A percentile compares a stretch with the other conserved stretches of the same genome.
These are phyloP conservation scores for Penicillium bialowiezense DNA, from an alignment of 495 filamentous ascomycete species.

Conservation along the genomic window DNA sequence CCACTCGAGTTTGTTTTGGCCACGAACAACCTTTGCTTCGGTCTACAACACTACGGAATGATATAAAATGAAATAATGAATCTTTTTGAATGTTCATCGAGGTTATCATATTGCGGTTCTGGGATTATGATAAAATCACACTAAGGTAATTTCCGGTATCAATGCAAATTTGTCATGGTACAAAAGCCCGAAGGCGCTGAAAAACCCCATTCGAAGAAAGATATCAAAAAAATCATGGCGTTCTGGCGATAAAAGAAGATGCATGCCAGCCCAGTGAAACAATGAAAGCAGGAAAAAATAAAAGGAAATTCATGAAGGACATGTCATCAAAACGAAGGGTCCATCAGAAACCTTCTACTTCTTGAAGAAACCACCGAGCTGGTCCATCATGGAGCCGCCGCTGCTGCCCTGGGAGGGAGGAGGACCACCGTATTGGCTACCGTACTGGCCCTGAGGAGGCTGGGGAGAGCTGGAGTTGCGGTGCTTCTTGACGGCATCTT, in stretches of 20 bases:
- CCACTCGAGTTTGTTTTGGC: conserved; percentile 9
- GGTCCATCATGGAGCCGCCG: conserved; percentile 35
- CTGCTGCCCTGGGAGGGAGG: conserved; percentile 20
- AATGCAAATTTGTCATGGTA: conserved; percentile 23
- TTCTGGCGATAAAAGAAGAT: conserved; percentile 11
- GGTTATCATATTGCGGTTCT: conserved; percentile 7
- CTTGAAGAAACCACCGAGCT: conserved; percentile 45
- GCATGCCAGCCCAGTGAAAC: conserved; percentile 14
- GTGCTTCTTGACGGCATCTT: conserved; percentile 47
- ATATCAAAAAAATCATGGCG: conserved; percentile 5
- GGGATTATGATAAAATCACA: conserved; percentile 5
- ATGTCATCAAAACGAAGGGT: conserved; percentile 15
- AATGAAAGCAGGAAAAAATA: conserved; percentile 6
- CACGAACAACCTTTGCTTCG: conserved; percentile 1
- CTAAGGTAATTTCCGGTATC: conserved; percentile 9
- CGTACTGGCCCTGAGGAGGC: conserved; percentile 12
- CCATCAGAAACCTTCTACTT: conserved; percentile 23
- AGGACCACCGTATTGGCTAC: conserved; percentile 18
- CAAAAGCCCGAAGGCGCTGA: conserved; percentile 5
- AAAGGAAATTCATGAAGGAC: conserved; percentile 27
- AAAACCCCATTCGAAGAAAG: conserved; percentile 2
- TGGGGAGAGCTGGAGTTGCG: conserved; percentile 19
- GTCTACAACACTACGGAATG: no score
- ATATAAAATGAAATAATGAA: no score
- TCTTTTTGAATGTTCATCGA: background rate